A percentile compares a stretch with the other conserved stretches of the same genome.
Conservation (phyloP, 2,329 filamentous ascomycete species). For the Aspergillus sp. region DNA sequence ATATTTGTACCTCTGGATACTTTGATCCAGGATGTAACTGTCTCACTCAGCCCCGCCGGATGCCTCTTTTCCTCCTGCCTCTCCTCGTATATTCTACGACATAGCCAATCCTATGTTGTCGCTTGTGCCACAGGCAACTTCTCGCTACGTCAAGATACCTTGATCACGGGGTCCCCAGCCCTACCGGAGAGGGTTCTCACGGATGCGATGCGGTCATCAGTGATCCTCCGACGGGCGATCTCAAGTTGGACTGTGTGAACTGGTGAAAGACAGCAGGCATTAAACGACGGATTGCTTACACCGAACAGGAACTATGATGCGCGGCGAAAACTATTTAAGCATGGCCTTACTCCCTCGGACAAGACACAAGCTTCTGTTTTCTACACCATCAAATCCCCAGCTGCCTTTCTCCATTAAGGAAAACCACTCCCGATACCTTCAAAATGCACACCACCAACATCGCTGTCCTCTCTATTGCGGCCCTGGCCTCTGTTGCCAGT, state of each 20-base stretch:
- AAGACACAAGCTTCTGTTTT: neutral
- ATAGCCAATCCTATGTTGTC: slow-evolving; percentile 3
- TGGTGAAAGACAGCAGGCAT: neutral
- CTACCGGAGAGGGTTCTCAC: neutral
- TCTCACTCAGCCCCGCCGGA: slow-evolving; percentile 2
- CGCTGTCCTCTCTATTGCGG: slow-evolving; percentile 29
- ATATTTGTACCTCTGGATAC: neutral
- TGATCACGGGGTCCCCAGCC: neutral
- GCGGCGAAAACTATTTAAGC: slow-evolving; percentile 8
- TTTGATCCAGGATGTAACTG: slow-evolving; percentile 6
- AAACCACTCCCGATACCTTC: neutral
- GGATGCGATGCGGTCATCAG: neutral
- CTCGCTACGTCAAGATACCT: neutral
- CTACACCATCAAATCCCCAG: neutral
- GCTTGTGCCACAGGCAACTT: neutral
- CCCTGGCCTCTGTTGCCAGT: slow-evolving; percentile 32
- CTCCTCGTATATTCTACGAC: slow-evolving; percentile 3
- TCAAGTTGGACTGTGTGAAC: neutral
- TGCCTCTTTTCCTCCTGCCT: neutral
- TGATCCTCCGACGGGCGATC: neutral
- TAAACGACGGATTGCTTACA: neutral
- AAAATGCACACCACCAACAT: slow-evolving; percentile 37
- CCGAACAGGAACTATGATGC: neutral
- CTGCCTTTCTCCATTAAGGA: neutral
- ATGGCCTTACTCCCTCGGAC: neutral